Percentiles rank a stretch among this genome's conserved stretches.
Conservation (phyloP, 306 rosid species). For the Lablab purpureus region DNA sequence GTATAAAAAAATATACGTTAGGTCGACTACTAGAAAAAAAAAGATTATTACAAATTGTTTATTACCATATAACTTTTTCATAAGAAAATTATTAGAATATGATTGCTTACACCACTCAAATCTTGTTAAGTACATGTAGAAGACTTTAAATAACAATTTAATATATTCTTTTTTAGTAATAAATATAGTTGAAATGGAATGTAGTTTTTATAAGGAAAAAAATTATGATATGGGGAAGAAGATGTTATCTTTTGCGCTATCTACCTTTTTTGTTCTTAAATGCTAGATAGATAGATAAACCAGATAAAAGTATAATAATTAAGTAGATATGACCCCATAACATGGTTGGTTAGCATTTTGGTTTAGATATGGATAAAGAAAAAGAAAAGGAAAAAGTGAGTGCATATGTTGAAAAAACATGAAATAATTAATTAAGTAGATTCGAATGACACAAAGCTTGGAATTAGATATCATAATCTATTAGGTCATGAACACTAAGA, state of each 20-base stretch:
- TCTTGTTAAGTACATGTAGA: not conserved
- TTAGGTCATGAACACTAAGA: no score
- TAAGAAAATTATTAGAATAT: not conserved
- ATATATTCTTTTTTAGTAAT: not conserved
- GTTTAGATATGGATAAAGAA: not conserved
- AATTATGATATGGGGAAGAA: not conserved
- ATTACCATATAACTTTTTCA: not conserved
- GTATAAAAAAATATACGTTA: not conserved
- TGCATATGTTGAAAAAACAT: not conserved
- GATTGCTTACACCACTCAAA: not conserved
- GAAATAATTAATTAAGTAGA: not conserved
- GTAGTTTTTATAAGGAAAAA: not conserved
- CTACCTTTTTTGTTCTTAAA: not conserved
- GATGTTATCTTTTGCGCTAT: not conserved
- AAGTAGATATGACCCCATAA: not conserved
- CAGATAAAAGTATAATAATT: not conserved
- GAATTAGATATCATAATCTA: not conserved
- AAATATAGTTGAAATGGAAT: not conserved
- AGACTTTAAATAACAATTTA: not conserved
- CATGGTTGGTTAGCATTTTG: not conserved
- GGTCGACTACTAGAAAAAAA: slow-evolving; percentile 4
- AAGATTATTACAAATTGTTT: not conserved
- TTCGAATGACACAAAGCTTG: not conserved
- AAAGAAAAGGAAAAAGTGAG: not conserved
- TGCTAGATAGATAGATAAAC: not conserved